Evolutionary conservation across 768 basidiomycete genomes (phyloP), one percentile per base, ranked within the genome.

Genomic region (Rhizopogon roseolus): DNA sequence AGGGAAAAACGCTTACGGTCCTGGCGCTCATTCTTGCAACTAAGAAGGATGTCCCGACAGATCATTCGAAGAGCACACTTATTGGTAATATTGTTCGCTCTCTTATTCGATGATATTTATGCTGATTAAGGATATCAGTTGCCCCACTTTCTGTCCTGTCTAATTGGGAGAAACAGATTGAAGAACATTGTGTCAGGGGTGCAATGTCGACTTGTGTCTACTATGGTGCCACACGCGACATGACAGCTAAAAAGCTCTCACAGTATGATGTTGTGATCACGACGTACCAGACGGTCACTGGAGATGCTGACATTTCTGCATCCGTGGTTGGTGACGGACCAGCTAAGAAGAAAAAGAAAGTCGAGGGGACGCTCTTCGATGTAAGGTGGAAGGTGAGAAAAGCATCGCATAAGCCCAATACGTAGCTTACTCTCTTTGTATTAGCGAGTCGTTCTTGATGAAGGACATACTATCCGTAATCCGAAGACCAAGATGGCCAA

Each of bases 1-100:
- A 87, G 86, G 94, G 94, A 0, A 97, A 96, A 76, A 97, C 95
- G 0, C 73, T 97, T 40, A 93, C 90, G 0, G 92, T 93, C 81
- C 72, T 97, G 39, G 77, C 92, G 5, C 75, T 97, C 14, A 78
- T 93, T 39, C 68, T 94, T 27, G 84, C 89, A 1, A 94, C 93
- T 2, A 87, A 85, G 64, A 63, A 75, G 9, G 88, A 94, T 41
- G 58, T 78, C 11, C 76, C 82, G 1, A 54, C 64, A 2, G 78
- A 76, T 4, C 83, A 77, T 61, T 84, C 81, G 41, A 83, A 82
- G 41, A 71, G 81, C 40, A 95, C 94, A 0, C 77, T 97, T 32
- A 88, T 97, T 27, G 88, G 93, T 89, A 59, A 49, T 41, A 51
- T n/a, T 36, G 25, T 38, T 7, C 10, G 6, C 2, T 5, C 7